Percentiles rank a stretch among this genome's conserved stretches.
These are phyloP conservation scores for Pseudogymnoascus verrucosus DNA, from an alignment of 2,329 filamentous ascomycete species.

Conservation along the genomic window DNA sequence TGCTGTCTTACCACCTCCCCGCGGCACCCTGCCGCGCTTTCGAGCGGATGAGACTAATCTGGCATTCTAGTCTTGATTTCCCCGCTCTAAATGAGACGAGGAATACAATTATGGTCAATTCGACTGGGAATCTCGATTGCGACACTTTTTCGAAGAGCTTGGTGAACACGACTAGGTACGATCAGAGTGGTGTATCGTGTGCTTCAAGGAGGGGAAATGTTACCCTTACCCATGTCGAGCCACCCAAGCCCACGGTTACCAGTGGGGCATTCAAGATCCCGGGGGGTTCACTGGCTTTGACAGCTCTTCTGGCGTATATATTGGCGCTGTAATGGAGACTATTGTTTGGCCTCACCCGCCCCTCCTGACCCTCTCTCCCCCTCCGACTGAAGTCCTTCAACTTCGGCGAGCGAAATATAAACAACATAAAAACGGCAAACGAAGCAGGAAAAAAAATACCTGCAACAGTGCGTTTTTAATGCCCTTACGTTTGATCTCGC, in stretches of 20 bases:
- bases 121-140: background rate
- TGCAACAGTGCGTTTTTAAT: too few relatives aligned
- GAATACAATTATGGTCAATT: background rate
- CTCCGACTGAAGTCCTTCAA: too few relatives aligned
- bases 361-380: background rate
- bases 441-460: too few relatives aligned
- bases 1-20: background rate
- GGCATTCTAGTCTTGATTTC: background rate
- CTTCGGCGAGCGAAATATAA: too few relatives aligned
- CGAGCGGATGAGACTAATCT: background rate
- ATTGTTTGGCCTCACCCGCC: background rate
- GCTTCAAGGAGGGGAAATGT: background rate
- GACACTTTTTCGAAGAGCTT: background rate
- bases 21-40: background rate
- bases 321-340: background rate
- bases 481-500: too few relatives aligned
- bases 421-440: too few relatives aligned
- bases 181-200: background rate
- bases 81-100: background rate
- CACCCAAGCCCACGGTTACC: background rate
- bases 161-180: background rate
- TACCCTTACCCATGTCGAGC: background rate
- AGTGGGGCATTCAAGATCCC: background rate
- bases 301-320: background rate
- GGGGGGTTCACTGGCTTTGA: background rate